phyloP scores from a whole-genome alignment of 371 early-diverging fungal genomes.

The Mucor indicus region DNA sequence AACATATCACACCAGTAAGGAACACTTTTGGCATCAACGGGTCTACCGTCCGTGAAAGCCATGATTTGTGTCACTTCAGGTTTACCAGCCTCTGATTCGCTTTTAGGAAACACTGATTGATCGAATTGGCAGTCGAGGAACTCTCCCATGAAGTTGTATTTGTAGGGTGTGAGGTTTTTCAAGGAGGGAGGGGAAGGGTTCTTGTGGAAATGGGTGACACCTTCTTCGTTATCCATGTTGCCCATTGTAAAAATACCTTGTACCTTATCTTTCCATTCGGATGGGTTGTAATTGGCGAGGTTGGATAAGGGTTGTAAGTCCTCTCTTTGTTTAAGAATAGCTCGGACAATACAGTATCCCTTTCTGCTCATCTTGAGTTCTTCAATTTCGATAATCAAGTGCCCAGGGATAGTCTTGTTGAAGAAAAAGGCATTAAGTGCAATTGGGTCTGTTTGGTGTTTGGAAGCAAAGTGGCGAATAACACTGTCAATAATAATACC shows the following conservation, averaged over 20 bases:
- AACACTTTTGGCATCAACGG: constrained; percentile 40
- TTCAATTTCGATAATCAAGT: constrained; percentile 32
- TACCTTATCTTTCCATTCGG: constrained; percentile 27
- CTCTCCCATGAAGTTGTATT: constrained; percentile 30
- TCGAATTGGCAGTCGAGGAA: constrained; percentile 12
- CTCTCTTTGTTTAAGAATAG: constrained; percentile 29
- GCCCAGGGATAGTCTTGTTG: constrained; percentile 27
- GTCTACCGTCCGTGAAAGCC: constrained; percentile 30
- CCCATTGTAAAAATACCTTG: constrained; percentile 41
- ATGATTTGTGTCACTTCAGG: constrained; percentile 35
- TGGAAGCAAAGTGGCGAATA: constrained; percentile 25
- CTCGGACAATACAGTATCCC: constrained; percentile 37
- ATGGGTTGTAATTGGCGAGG: constrained; percentile 17
- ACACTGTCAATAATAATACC: constrained; percentile 32
- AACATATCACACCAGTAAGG: constrained; percentile 47
- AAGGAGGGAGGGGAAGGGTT: constrained; percentile 17
- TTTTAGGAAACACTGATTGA: neutral
- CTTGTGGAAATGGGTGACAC: constrained; percentile 23
- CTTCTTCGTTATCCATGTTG: constrained; percentile 37
- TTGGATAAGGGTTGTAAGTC: constrained; percentile 9
- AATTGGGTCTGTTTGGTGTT: constrained; percentile 36
- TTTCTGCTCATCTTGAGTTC: constrained; percentile 36
- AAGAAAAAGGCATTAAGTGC: constrained; percentile 44
- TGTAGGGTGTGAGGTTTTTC: constrained; percentile 19
- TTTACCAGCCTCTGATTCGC: constrained; percentile 12